Evolutionary conservation across 176 grass and related monocot species (phyloP).

Genomic region (Oryza officinalis): DNA sequence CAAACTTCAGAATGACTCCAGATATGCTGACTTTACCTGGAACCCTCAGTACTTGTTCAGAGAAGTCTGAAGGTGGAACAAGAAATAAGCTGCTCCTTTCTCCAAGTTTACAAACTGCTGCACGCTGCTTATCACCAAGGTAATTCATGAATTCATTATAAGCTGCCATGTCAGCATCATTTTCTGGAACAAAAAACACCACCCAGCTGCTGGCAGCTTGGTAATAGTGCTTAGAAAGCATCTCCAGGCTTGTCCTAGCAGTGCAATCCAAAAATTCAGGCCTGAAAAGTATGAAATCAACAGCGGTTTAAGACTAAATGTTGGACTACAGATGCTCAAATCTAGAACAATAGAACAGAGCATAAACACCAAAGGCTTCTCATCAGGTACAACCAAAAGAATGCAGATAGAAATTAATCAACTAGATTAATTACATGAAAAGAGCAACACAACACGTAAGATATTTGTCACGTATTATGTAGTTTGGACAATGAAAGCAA

Average conservation of each 20-base stretch:
- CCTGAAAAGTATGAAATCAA: constrained; percentile 57
- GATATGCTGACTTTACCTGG: constrained; percentile 96
- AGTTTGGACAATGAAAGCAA: neutral
- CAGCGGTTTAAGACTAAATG: neutral
- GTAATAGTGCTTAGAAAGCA: constrained; percentile 94
- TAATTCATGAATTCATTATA: constrained; percentile 99
- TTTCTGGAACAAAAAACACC: constrained; percentile 96
- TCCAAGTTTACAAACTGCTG: constrained; percentile 89
- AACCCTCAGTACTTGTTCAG: constrained; percentile 90
- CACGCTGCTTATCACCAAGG: constrained; percentile 88
- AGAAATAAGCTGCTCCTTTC: constrained; percentile 88
- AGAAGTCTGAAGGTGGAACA: constrained; percentile 92
- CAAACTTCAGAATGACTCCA: constrained; percentile 86
- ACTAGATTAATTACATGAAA: neutral
- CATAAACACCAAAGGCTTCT: neutral
- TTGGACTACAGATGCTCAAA: neutral
- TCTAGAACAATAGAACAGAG: neutral
- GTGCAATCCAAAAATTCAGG: constrained; percentile 80
- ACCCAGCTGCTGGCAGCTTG: constrained; percentile 85
- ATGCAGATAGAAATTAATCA: neutral
- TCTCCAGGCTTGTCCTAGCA: constrained; percentile 88
- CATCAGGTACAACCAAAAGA: neutral
- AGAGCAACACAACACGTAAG: neutral
- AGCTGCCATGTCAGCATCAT: constrained; percentile 75
- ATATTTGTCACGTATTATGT: neutral